Evolutionary conservation across 1,139 yeast species (phyloP).

Genomic region (Suhomyces bribrorum): DNA sequence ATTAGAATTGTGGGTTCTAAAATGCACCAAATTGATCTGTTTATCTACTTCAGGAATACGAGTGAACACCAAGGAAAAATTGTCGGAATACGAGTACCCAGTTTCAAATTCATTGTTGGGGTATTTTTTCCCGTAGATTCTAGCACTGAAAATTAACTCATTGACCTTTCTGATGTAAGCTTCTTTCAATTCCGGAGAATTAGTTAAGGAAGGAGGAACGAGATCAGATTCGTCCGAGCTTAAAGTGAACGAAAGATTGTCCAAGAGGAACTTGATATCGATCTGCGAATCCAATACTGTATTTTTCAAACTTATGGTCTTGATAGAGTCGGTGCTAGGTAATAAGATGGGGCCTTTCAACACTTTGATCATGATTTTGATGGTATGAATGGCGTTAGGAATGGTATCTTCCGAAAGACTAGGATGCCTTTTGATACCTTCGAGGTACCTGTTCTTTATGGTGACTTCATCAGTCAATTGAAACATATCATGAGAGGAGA

Average conservation of each 20-base stretch:
- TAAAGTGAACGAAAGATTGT: constrained; percentile 46
- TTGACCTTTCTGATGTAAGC: constrained; percentile 49
- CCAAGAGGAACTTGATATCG: constrained; percentile 53
- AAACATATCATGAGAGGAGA: constrained; percentile 26
- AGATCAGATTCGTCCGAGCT: constrained; percentile 44
- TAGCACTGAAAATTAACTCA: constrained; percentile 51
- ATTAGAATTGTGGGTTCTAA: constrained; percentile 27
- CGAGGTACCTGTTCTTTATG: constrained; percentile 33
- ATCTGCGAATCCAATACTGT: constrained; percentile 54
- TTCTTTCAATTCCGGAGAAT: constrained; percentile 38
- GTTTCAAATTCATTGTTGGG: constrained; percentile 35
- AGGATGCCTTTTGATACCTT: constrained; percentile 30
- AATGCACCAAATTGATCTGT: constrained; percentile 26
- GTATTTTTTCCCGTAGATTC: constrained; percentile 17
- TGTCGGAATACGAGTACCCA: constrained; percentile 41
- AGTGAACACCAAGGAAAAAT: constrained; percentile 36
- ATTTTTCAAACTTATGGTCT: constrained; percentile 53
- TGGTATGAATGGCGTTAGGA: constrained; percentile 56
- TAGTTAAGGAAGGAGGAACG: constrained; percentile 57
- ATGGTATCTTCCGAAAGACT: constrained; percentile 33
- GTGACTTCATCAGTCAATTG: constrained; percentile 28
- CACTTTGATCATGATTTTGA: constrained; percentile 58
- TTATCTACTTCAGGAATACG: constrained; percentile 48
- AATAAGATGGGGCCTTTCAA: constrained; percentile 60
- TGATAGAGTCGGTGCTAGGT: constrained; percentile 43